These are phyloP conservation scores for Echinosphaeria canescens DNA, from an alignment of 2,329 filamentous ascomycete species.

Conservation along the genomic window DNA sequence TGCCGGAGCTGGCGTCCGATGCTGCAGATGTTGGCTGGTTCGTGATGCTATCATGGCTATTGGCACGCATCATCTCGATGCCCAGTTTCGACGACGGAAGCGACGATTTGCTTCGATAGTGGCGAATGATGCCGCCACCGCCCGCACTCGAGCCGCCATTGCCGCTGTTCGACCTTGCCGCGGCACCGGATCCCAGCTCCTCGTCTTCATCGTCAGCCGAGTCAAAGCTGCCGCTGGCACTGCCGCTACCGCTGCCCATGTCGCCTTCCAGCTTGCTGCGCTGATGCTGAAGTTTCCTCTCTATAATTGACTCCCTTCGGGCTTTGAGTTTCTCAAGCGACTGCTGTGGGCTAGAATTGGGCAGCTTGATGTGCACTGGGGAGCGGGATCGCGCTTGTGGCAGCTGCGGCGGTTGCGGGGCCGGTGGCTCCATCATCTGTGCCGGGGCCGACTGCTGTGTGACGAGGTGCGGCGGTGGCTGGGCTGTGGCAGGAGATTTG, in stretches of 20 bases:
- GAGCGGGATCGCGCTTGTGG: no score
- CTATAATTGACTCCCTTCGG: no score
- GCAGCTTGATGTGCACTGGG: constrained; percentile 20
- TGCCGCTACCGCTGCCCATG: no score
- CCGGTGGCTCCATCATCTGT: constrained; percentile 29
- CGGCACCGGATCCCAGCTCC: constrained; percentile 39
- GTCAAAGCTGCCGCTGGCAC: constrained; percentile 49
- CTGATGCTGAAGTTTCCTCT: no score
- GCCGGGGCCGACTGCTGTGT: constrained; percentile 44
- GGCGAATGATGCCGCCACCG: constrained; percentile 2
- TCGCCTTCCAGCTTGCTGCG: no score
- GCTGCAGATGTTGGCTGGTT: constrained; percentile 28
- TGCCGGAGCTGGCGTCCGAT: constrained; percentile 16
- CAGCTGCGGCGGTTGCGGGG: no score
- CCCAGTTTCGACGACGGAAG: constrained; percentile 73
- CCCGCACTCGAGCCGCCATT: no score
- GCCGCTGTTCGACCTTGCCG: constrained; percentile 12
- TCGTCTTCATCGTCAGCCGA: constrained; percentile 93
- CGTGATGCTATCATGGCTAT: constrained; percentile 68
- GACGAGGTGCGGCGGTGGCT: constrained; percentile 27
- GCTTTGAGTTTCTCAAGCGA: constrained; percentile 54
- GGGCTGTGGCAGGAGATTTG: constrained; percentile 13
- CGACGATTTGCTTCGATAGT: constrained; percentile 30
- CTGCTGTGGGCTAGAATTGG: constrained; percentile 30
- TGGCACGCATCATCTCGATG: constrained; percentile 95